Evolutionary conservation across 345 rosid species (phyloP), one percentile per base, ranked within the genome.

Genomic region (Camelina neglecta): DNA sequence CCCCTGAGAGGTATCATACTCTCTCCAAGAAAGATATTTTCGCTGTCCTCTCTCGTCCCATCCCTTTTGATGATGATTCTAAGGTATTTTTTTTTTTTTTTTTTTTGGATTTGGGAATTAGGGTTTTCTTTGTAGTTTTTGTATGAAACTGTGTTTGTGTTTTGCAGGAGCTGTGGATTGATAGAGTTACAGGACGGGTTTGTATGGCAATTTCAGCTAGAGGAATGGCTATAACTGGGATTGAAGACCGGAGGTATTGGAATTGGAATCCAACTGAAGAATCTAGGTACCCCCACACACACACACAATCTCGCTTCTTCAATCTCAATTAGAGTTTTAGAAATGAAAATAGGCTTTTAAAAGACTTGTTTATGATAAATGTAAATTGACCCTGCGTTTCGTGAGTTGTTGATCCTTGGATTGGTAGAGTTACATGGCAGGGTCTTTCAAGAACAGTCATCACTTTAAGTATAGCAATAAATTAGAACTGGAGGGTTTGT

Each of bases 211-310:
- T 94, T 72, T 89, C 97, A 2, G 95, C 98, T 0, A 91, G 80
- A 81, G 96, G 90, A 60, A 87, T 94, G 97, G 82, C 89, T 4
- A 88, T 94, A n/a, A 94, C 98, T 2, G 97, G 97, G 33, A 92
- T 94, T 29, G 97, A 92, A 38, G 98, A 94, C 58, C 83, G 97
- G 60, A 88, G 98, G 83, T 94, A 94, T 73, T 94, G 98, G 98
- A 94, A 83, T 79, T 90, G 96, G 98, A 69, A 89, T 68, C 84
- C 90, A 4, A 94, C 97, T 5, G 97, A 90, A 84, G 98, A 94
- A 78, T 92, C 98, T 65, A 92, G 98, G 98, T 94, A 68, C 51
- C 2, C 49, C n/a, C n/a, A n/a, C n/a, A n/a, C n/a, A n/a, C n/a
- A n/a, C 8, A 13, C 53, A 42, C 8, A 13, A 36, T 23, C 15